phyloP scores from a whole-genome alignment of 805 yeast species.

The Limtongia smithiae region DNA sequence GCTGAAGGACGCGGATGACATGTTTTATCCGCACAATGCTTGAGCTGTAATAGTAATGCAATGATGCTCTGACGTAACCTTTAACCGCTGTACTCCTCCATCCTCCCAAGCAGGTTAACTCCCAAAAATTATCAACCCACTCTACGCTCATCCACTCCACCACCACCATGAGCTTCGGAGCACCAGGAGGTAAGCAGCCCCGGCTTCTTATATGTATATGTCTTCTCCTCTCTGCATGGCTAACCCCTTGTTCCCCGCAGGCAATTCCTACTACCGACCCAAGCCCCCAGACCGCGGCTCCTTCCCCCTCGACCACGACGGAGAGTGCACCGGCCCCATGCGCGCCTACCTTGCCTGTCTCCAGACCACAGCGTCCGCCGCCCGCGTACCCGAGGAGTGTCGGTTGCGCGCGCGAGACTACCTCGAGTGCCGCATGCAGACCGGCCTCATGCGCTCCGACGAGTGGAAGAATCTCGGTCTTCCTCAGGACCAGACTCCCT shows the following conservation, averaged over 20 bases:
- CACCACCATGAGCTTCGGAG: conserved; percentile 22
- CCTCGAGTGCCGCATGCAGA: conserved; percentile 82
- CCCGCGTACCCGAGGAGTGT: conserved; percentile 85
- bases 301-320: conserved; percentile 86
- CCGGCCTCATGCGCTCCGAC: conserved; percentile 54
- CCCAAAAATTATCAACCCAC: no score
- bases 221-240: background rate
- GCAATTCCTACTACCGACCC: conserved; percentile 43
- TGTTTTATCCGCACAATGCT: conserved; percentile 22
- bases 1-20: conserved; percentile 23
- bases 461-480: conserved; percentile 61
- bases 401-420: conserved; percentile 77
- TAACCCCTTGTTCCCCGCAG: conserved; percentile 1
- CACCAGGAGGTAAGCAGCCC: conserved; percentile 21
- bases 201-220: no score
- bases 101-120: no score
- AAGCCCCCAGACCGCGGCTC: conserved; percentile 97
- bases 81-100: no score
- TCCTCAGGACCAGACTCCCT: conserved; percentile 46
- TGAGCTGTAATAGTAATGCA: background rate
- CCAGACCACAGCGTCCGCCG: conserved; percentile 59
- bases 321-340: conserved; percentile 80
- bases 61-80: no score
- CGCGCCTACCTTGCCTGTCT: conserved; percentile 71
- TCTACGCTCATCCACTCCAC: no score